Evolutionary conservation across 1,284 basidiomycete species (phyloP), one percentile per base, ranked within the genome.

Genomic region (Cutaneotrichosporon arboriforme): DNA sequence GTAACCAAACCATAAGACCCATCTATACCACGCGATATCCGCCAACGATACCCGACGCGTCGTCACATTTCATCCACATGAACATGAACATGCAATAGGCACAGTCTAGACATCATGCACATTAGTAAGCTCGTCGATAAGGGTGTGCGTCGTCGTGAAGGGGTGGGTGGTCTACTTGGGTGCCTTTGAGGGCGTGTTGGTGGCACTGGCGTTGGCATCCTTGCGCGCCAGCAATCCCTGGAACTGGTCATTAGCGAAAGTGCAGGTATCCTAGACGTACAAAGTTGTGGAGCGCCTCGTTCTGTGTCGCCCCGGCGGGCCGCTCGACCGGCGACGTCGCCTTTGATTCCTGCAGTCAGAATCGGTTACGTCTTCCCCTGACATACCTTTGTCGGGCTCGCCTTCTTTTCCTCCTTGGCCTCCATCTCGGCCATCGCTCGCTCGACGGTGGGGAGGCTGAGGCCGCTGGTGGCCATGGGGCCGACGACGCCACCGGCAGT

Each of bases 381-480:
- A 62, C 63, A 59, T 42, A 67, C 67, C 61, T 64, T 64, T 36
- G 67, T 60, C 4, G 64, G 59, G 34, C 69, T 49, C 36, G 66
- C 66, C 54, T 71, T 67, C 46, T 67, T 72, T 42, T 67, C 49
- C 39, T 73, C 57, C 39, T 44, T 60, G 2, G 81, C 80, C 63
- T 93, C 90, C 86, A 92, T 90, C 57, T 90, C 88, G 22, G 80
- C 81, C 57, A 94, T 80, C 2, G 86, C 90, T 53, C 83, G 84
- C 71, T 91, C 89, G 36, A 94, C 91, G 52, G 81, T 85, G 1
- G 90, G 90, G 44, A 94, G 77, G 63, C 74, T 86, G 75, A 92
- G 85, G 54, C 85, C 86, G 81, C 87, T 62, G 66, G 83, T 85
- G 50, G 87, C 87, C 76, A 96, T 83, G 0, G 91, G 91, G 0